Base-by-base conservation (phyloP, 257 asterid species). In the Ballota nigra region DNA sequence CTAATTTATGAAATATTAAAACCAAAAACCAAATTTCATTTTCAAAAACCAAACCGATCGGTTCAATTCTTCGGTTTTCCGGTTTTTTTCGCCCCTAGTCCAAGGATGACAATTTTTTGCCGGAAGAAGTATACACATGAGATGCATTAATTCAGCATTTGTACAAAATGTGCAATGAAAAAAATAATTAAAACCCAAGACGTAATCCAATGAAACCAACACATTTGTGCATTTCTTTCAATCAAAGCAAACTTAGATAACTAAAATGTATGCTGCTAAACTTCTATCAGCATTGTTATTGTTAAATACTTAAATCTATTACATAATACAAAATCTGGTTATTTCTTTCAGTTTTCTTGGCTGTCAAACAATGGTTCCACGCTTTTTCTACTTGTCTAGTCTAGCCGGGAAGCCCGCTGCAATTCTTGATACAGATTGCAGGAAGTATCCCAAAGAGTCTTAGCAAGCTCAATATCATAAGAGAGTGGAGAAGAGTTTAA, bases 381-480 rank as follows among this genome's bases (percentile, higher is more conserved):
- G n/a, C n/a, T n/a, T n/a, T n/a, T n/a, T n/a, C n/a, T n/a, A n/a
- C n/a, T n/a, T n/a, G n/a, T n/a, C n/a, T 38, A 41, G 49, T 41
- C 70, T 59, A 53, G 49, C 43, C 77, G 70, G 13, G 77, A 70
- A 75, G 84, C 70, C 38, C 70, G 81, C 65, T 82, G 89, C 81
- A 75, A 19, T 71, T 91, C 90, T 28, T 68, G 79, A 75, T 85
- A 81, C 69, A 92, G 68, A 79, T 77, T 70, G 81, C 81, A 76
- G 8, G 98, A 90, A 59, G 92, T 78, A 62, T 66, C 83, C 97
- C 96, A 90, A 36, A 92, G 88, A 52, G 82, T 88, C 78, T 74
- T 83, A 10, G 96, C 88, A 41, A 92, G 88, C 68, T 77, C 74
- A 59, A 68, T 36, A 55, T 84, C 78, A 53, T 84, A 88, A 20